A percentile compares a stretch with the other conserved stretches of the same genome.
Evolutionary conservation across 768 basidiomycete species (phyloP).

Genomic region (Naganishia vishniacii): DNA sequence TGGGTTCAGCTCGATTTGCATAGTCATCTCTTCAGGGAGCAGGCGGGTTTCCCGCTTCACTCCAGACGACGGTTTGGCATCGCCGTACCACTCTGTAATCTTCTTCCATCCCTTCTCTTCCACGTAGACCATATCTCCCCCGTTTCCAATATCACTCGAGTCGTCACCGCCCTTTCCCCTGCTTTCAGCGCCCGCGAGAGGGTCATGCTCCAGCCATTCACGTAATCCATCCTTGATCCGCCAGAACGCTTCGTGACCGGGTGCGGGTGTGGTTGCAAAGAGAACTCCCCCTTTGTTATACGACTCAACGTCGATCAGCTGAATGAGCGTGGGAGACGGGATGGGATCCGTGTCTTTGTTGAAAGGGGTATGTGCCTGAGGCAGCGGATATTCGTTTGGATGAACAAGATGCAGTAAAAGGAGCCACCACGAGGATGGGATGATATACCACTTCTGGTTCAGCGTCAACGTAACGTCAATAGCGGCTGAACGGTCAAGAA

Average conservation of each 20-base stretch:
- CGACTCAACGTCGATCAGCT: slow-evolving; percentile 1
- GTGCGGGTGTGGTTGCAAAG: slow-evolving; percentile 5
- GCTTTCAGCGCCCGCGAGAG: background rate
- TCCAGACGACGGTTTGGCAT: background rate
- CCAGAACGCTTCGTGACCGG: slow-evolving; percentile 21
- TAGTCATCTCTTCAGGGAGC: slow-evolving; percentile 22
- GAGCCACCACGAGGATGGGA: slow-evolving; percentile 26
- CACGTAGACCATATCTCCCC: slow-evolving; percentile 23
- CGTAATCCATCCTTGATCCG: slow-evolving; percentile 17
- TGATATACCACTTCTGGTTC: slow-evolving; percentile 23
- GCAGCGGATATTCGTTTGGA: slow-evolving; percentile 19
- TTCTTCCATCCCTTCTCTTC: slow-evolving; percentile 21
- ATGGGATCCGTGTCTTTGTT: background rate
- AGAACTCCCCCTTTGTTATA: background rate
- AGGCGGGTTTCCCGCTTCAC: slow-evolving; percentile 8
- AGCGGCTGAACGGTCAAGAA: slow-evolving; percentile 1
- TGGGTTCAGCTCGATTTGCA: slow-evolving; percentile 67
- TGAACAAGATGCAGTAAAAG: slow-evolving; percentile 24
- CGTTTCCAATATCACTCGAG: slow-evolving; percentile 1
- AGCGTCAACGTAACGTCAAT: slow-evolving; percentile 11
- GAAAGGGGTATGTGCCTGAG: background rate
- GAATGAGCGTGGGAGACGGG: background rate
- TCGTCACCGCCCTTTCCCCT: slow-evolving; percentile 15
- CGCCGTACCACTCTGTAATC: slow-evolving; percentile 27
- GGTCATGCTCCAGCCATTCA: slow-evolving; percentile 9